Evolutionary conservation across 345 rosid species (phyloP).

Genomic region (Sisymbrium altissimum): DNA sequence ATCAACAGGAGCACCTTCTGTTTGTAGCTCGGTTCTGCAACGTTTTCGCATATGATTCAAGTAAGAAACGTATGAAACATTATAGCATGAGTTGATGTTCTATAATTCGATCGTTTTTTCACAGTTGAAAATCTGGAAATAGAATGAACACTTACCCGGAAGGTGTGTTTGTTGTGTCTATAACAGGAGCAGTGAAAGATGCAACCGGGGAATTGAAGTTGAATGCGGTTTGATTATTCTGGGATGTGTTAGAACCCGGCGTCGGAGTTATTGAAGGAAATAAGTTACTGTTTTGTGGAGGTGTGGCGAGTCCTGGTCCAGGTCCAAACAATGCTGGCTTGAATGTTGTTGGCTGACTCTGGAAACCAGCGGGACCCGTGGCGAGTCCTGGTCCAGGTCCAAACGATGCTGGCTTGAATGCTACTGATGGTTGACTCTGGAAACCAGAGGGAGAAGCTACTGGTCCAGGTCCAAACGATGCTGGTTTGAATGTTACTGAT

Average conservation of each 20-base stretch:
- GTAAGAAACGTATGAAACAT: conserved; percentile 11
- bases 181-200: conserved; percentile 21
- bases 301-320: conserved; percentile 26
- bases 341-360: neutral
- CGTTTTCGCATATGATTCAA: conserved; percentile 6
- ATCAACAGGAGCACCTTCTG: conserved; percentile 42
- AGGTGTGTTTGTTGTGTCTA: conserved; percentile 18
- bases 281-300: conserved; percentile 26
- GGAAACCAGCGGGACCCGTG: conserved; percentile 25
- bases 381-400: conserved; percentile 19
- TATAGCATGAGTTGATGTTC: neutral
- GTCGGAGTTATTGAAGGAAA: conserved; percentile 21
- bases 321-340: conserved; percentile 34
- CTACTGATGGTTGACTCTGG: conserved; percentile 12
- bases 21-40: conserved; percentile 44
- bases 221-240: conserved; percentile 22
- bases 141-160: conserved; percentile 25
- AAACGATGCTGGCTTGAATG: conserved; percentile 31
- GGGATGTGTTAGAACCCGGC: conserved; percentile 12
- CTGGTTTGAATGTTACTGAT: conserved; percentile 22
- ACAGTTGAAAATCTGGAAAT: neutral
- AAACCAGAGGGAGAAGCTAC: neutral
- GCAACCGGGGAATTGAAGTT: conserved; percentile 18
- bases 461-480: conserved; percentile 30
- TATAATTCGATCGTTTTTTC: neutral